Evolutionary conservation across 495 filamentous ascomycete species (phyloP), one percentile per base, ranked within the genome.

Genomic region (Lasiosphaeria ovina): DNA sequence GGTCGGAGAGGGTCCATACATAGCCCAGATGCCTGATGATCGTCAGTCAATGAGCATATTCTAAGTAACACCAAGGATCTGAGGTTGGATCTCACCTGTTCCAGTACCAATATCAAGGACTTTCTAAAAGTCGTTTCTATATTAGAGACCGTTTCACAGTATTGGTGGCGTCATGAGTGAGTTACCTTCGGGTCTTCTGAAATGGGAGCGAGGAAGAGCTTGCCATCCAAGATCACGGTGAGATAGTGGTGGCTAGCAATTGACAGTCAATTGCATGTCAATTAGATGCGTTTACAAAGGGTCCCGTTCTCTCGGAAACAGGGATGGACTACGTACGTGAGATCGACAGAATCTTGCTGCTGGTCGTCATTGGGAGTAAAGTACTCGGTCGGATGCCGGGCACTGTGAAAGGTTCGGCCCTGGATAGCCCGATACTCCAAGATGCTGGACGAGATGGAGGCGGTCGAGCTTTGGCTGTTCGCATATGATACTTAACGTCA

Each of bases 51-150:
- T 24, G 24, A 24, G 24, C 3, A 34, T 34, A 34, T 6, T 3
- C 7, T 12, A 36, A 12, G 7, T 12, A 53, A 53, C 11, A 53
- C 3, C 51, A 53, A 16, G 7, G 3, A 11, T 24, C 24, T 24
- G 24, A 24, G 24, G 24, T 24, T 24, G 24, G 24, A 24, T 24
- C 47, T 10, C 12, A 53, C 51, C 54, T 38, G 54, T 57, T 6
- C 54, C 54, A 3, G 38, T 47, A n/a, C 54, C 54, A 10, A 57
- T 33, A 34, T 57, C 54, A 35, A 57, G 54, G 3, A 33, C 54
- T 34, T 57, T 45, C 42, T 57, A 6, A n/a, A 53, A 34, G 14
- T 49, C 6, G 45, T 52, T 24, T 24, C 24, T 24, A 24, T 24
- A 24, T 24, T 24, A 24, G 6, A 9, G 31, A 35, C 24, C 51